Base-by-base conservation (phyloP, 2,329 filamentous ascomycete species). In the Diaporthe velutina region DNA sequence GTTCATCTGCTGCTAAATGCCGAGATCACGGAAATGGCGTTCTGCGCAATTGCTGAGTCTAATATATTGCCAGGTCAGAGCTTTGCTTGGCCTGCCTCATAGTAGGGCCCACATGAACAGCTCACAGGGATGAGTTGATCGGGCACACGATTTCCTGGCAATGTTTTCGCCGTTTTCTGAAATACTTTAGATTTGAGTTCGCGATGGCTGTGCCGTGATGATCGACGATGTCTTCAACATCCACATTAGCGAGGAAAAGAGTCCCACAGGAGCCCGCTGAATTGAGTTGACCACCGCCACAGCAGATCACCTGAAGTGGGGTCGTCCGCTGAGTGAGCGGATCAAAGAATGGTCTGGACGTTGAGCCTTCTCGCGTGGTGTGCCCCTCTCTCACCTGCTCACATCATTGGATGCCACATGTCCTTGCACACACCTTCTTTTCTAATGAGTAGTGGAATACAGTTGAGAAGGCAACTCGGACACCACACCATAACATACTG, bases 41-140 rank as follows among this genome's bases (percentile, higher is more conserved):
- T 35, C 48, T 52, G 48, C 48, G n/a, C 64, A 54, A 48, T 28
- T 33, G 64, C 64, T 54, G 64, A 68, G 64, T 25, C 35, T 68
- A 68, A 54, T 68, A 40, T 35, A 68, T 54, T 68, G 64, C 48
- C 48, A 68, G 48, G 64, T 54, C 64, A 68, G 48, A 40, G 48
- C 64, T 40, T 48, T 54, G 48, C 64, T 68, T 68, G 64, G 64
- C 64, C 64, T 54, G 30, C 61, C 61, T 52, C 61, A 38, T 52
- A 52, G 61, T n/a, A 19, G 8, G 3, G 38, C 17, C 25, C 7
- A 42, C 1, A 4, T 17, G 3, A 10, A 22, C n/a, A 28, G 35
- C 57, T 30, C 25, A 45, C 40, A 64, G 17, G 38, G 58, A 8
- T 15, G 9, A 22, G 9, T 30, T 28, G 54, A 15, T 17, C 28